phyloP scores from a whole-genome alignment of 2,329 filamentous ascomycete species.

The Thielaviopsis ethacetica region DNA sequence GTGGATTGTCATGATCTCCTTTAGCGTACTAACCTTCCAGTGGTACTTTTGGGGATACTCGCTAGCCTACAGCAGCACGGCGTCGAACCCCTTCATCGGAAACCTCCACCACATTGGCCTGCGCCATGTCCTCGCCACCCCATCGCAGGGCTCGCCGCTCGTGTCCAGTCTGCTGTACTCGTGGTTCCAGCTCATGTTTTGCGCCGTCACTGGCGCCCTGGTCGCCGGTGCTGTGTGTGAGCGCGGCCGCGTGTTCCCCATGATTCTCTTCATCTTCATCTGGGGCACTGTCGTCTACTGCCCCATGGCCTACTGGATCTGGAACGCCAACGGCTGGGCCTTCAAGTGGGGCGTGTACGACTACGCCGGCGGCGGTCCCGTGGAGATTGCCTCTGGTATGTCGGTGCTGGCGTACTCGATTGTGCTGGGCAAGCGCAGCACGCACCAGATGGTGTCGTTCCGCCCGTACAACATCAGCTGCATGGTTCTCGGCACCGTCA shows the following conservation, averaged over 20 bases:
- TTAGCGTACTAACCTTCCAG: conserved; percentile 84
- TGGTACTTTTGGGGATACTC: conserved; percentile 99
- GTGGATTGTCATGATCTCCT: conserved; percentile 91
- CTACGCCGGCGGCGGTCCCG: conserved; percentile 89
- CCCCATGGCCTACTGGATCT: conserved; percentile 89
- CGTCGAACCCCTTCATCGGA: conserved; percentile 81
- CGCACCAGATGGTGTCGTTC: conserved; percentile 99
- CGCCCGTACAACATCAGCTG: conserved; percentile 96
- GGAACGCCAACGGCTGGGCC: conserved; percentile 89
- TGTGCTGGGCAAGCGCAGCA: conserved; percentile 88
- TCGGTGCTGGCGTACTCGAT: conserved; percentile 89
- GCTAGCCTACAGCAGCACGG: conserved; percentile 69
- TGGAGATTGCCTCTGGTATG: conserved; percentile 90
- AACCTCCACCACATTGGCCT: conserved; percentile 81
- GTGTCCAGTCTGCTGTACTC: conserved; percentile 83
- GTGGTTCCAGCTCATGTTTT: conserved; percentile 99
- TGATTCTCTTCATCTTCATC: conserved; percentile 89
- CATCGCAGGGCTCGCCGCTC: conserved; percentile 77
- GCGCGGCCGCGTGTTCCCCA: conserved; percentile 78
- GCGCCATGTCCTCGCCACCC: conserved; percentile 63
- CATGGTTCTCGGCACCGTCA: conserved; percentile 84
- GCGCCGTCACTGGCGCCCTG: conserved; percentile 79
- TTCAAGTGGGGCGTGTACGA: conserved; percentile 84
- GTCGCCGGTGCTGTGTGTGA: conserved; percentile 85
- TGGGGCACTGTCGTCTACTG: conserved; percentile 98